A percentile compares a stretch with the other conserved stretches of the same genome.
Evolutionary conservation across 495 filamentous ascomycete species (phyloP).

Genomic region (Barbatosphaeria neglecta): DNA sequence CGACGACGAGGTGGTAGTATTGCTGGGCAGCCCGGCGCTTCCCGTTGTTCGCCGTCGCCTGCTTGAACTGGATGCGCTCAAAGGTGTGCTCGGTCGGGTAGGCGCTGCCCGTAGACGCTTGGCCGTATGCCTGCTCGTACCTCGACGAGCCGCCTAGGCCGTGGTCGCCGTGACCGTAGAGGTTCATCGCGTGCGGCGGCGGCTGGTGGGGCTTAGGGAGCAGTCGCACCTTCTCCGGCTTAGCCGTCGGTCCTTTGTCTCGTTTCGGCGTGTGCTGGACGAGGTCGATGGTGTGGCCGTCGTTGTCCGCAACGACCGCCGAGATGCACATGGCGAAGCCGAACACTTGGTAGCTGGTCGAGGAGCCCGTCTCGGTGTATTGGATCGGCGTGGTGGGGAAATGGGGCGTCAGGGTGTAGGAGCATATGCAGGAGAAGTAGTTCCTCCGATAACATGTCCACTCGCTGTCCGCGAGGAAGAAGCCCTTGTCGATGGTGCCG

Average conservation of each 20-base stretch:
- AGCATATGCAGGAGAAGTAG: slow-evolving; percentile 84
- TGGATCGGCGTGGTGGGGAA: slow-evolving; percentile 26
- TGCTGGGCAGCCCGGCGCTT: slow-evolving; percentile 86
- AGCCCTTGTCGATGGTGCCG: slow-evolving; percentile 84
- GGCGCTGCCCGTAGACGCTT: slow-evolving; percentile 17
- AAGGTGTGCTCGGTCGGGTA: slow-evolving; percentile 57
- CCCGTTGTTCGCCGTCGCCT: slow-evolving; percentile 91
- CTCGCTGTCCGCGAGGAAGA: slow-evolving; percentile 73
- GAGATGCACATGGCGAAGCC: slow-evolving; percentile 81
- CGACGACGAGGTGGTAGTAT: slow-evolving; percentile 85
- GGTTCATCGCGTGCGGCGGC: slow-evolving; percentile 21
- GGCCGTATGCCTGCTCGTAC: slow-evolving; percentile 28
- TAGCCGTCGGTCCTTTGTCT: slow-evolving; percentile 78
- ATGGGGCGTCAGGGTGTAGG: slow-evolving; percentile 54
- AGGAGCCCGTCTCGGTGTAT: slow-evolving; percentile 22
- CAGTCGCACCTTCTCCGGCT: slow-evolving; percentile 61
- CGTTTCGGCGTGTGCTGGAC: slow-evolving; percentile 93
- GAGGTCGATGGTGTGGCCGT: slow-evolving; percentile 70
- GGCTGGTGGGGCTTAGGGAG: slow-evolving; percentile 51
- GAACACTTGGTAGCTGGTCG: slow-evolving; percentile 36
- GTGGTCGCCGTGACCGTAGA: slow-evolving; percentile 19
- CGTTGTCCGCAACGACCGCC: slow-evolving; percentile 68
- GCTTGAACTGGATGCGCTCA: slow-evolving; percentile 93
- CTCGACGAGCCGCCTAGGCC: slow-evolving; percentile 25
- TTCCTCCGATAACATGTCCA: slow-evolving; percentile 97